Percentiles rank a stretch among this genome's conserved stretches.
Evolutionary conservation across 805 yeast genomes (phyloP).

Genomic region (Hanseniaspora lachancei): DNA sequence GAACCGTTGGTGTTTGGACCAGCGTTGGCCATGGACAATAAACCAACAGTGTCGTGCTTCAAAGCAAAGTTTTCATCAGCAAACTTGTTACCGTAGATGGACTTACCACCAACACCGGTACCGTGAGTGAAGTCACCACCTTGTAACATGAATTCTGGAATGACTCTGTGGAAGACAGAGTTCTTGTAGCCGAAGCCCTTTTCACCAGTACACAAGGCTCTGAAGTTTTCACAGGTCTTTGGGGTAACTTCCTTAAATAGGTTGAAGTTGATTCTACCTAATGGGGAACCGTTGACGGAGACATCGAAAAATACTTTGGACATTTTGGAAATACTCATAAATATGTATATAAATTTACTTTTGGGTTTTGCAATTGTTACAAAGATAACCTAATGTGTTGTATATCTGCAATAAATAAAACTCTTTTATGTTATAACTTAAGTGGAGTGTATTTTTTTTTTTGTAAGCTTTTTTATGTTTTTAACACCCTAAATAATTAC

Average conservation of each 20-base stretch:
- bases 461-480: not conserved
- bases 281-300: conserved; percentile 60
- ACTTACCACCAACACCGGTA: conserved; percentile 95
- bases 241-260: conserved; percentile 38
- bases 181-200: conserved; percentile 81
- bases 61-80: conserved; percentile 62
- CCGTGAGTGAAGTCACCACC: conserved; percentile 90
- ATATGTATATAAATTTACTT: not conserved
- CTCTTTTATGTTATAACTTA: too few species aligned
- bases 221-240: conserved; percentile 69
- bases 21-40: conserved; percentile 93
- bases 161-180: conserved; percentile 88
- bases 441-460: too few species aligned
- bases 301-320: conserved; percentile 70
- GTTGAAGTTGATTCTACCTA: conserved; percentile 31
- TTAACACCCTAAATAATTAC: not conserved
- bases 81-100: conserved; percentile 70
- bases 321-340: conserved; percentile 29
- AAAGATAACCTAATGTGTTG: not conserved
- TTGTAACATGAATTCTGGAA: conserved; percentile 96
- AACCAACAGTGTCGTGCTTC: conserved; percentile 70
- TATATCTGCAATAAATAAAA: not conserved
- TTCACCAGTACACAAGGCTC: conserved; percentile 79
- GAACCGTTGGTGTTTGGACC: conserved; percentile 98
- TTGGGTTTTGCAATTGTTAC: too few species aligned